Percentiles rank a stretch among this genome's conserved stretches.
Evolutionary conservation across 1,284 basidiomycete genomes (phyloP).

Genomic region (Pyrrhoderma lamaoense): DNA sequence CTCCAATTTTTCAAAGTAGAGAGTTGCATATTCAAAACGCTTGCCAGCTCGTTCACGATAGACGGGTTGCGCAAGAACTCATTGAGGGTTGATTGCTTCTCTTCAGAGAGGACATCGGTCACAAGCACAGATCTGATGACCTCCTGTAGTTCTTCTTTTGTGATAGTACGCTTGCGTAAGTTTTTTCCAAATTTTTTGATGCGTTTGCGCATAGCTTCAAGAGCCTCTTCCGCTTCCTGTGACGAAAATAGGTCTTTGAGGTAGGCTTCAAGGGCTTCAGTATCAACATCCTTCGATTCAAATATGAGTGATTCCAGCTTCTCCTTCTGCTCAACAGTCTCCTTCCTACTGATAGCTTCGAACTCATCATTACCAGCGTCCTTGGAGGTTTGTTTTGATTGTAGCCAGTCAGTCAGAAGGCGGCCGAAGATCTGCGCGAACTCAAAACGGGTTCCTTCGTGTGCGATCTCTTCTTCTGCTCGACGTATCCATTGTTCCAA

Average conservation of each 20-base stretch:
- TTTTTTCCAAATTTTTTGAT: constrained; percentile 24
- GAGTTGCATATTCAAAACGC: constrained; percentile 38
- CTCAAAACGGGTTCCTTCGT: constrained; percentile 16
- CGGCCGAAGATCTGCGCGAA: constrained; percentile 15
- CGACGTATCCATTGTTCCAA: constrained; percentile 12
- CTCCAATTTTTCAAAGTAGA: constrained; percentile 33
- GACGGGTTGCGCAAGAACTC: constrained; percentile 34
- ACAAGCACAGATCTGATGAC: constrained; percentile 31
- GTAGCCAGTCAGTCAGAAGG: constrained; percentile 17
- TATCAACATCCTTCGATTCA: constrained; percentile 29
- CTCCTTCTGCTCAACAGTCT: constrained; percentile 36
- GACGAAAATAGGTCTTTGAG: constrained; percentile 31
- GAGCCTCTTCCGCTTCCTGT: constrained; percentile 25
- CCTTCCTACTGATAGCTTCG: constrained; percentile 33
- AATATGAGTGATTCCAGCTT: constrained; percentile 35
- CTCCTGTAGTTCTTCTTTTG: constrained; percentile 24
- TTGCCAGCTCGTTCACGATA: constrained; percentile 34
- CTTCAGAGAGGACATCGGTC: constrained; percentile 32
- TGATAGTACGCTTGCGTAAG: constrained; percentile 25
- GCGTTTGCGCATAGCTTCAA: constrained; percentile 27
- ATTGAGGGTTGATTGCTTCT: constrained; percentile 32
- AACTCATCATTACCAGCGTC: constrained; percentile 11
- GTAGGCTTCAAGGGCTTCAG: constrained; percentile 27
- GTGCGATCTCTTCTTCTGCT: constrained; percentile 10
- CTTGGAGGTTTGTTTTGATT: background rate